Percentiles rank a stretch among this genome's conserved stretches.
These are phyloP conservation scores for Vitis rupestris DNA, from an alignment of 164 flowering plant genomes.

Conservation along the genomic window DNA sequence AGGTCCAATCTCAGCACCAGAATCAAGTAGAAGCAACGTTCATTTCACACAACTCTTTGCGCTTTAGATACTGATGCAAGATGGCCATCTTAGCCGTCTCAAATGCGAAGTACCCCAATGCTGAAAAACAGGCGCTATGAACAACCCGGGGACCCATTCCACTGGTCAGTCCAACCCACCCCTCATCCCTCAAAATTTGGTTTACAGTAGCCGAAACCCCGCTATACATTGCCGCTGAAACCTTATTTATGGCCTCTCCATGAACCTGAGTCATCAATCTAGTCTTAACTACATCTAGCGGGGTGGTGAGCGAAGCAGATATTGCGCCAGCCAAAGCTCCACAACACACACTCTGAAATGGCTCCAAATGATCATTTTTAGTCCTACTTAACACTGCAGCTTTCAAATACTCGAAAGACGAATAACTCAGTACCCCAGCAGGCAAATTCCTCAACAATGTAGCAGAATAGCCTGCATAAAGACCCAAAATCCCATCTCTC, in stretches of 20 bases:
- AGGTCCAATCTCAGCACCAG: neutral
- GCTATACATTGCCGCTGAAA: slow-evolving; percentile 43
- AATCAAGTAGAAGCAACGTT: slow-evolving; percentile 25
- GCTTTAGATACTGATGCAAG: slow-evolving; percentile 60
- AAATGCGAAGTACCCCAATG: slow-evolving; percentile 94
- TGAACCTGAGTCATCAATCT: slow-evolving; percentile 95
- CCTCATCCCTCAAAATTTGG: slow-evolving; percentile 89
- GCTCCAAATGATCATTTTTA: slow-evolving; percentile 53
- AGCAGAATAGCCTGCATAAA: slow-evolving; percentile 92
- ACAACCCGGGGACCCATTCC: slow-evolving; percentile 94
- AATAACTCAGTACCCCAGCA: slow-evolving; percentile 91
- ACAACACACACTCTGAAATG: slow-evolving; percentile 79
- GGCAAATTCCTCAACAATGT: slow-evolving; percentile 93
- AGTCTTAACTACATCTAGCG: slow-evolving; percentile 94
- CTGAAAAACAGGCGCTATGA: slow-evolving; percentile 93
- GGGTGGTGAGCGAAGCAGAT: slow-evolving; percentile 83
- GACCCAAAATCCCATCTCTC: slow-evolving; percentile 84
- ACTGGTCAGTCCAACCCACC: slow-evolving; percentile 78
- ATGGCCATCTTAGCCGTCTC: slow-evolving; percentile 91
- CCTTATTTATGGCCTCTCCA: slow-evolving; percentile 47
- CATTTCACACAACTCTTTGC: slow-evolving; percentile 37
- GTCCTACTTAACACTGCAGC: slow-evolving; percentile 73
- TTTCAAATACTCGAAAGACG: slow-evolving; percentile 93
- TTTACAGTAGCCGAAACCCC: slow-evolving; percentile 63
- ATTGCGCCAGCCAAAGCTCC: slow-evolving; percentile 98